Conservation (phyloP, 1,139 yeast genomes). For the Geotrichum reessii region DNA sequence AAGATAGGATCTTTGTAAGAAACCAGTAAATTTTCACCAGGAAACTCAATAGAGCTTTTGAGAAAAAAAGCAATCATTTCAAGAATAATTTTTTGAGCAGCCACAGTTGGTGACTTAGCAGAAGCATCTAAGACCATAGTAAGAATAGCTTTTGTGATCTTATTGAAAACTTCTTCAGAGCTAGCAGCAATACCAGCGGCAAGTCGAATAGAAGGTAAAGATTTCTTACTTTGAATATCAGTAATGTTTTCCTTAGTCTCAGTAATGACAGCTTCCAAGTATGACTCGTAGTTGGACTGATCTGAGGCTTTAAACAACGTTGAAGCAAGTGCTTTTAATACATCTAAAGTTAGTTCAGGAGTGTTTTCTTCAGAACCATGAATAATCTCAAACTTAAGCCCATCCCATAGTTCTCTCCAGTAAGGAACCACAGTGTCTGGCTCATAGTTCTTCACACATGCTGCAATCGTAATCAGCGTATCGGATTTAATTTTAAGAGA, state of each 20-base stretch:
- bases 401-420: slow-evolving; percentile 81
- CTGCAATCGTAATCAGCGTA: slow-evolving; percentile 55
- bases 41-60: slow-evolving; percentile 32
- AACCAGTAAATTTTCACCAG: slow-evolving; percentile 35
- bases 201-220: slow-evolving; percentile 31
- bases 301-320: slow-evolving; percentile 31
- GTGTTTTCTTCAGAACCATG: slow-evolving; percentile 58
- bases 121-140: slow-evolving; percentile 36
- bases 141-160: slow-evolving; percentile 40
- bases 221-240: slow-evolving; percentile 17
- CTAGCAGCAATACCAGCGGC: slow-evolving; percentile 52
- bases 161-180: slow-evolving; percentile 42
- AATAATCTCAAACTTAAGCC: slow-evolving; percentile 77
- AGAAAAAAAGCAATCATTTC: slow-evolving; percentile 48
- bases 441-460: slow-evolving; percentile 52
- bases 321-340: slow-evolving; percentile 42
- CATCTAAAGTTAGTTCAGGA: slow-evolving; percentile 43
- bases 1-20: slow-evolving; percentile 60
- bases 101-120: slow-evolving; percentile 38
- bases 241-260: slow-evolving; percentile 55
- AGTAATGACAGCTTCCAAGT: slow-evolving; percentile 37
- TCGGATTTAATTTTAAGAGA: slow-evolving; percentile 74
- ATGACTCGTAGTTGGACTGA: slow-evolving; percentile 24
- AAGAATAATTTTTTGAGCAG: slow-evolving; percentile 56
- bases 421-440: slow-evolving; percentile 43